Percentiles rank a stretch among this genome's conserved stretches.
phyloP scores from a whole-genome alignment of 805 yeast species.

The Ogataea thermomethanolica region DNA sequence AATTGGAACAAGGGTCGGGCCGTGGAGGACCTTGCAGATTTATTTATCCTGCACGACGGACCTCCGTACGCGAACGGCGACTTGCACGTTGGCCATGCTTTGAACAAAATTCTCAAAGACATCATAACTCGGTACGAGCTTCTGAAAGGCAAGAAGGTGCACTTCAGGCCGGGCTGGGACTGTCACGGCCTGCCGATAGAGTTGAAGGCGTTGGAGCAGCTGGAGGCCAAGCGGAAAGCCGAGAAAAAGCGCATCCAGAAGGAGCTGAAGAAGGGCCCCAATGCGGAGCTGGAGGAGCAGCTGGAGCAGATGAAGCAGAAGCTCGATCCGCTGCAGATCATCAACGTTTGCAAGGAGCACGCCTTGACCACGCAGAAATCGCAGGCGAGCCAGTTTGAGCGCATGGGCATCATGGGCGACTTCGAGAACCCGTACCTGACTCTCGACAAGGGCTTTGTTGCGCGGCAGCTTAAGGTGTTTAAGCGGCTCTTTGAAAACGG shows the following conservation, averaged over 20 bases:
- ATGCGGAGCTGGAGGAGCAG: conserved; percentile 11
- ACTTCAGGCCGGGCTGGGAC: conserved; percentile 95
- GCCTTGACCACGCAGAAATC: conserved; percentile 63
- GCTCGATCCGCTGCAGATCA: conserved; percentile 48
- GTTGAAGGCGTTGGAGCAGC: conserved; percentile 64
- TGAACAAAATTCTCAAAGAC: conserved; percentile 87
- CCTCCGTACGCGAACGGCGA: conserved; percentile 99
- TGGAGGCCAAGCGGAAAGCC: conserved; percentile 30
- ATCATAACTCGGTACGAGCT: conserved; percentile 72
- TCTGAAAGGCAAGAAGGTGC: conserved; percentile 52
- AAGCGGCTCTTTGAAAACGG: conserved; percentile 59
- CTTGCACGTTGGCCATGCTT: conserved; percentile 86
- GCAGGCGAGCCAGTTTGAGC: conserved; percentile 63
- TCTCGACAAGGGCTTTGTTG: conserved; percentile 65
- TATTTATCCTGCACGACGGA: conserved; percentile 86
- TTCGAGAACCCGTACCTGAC: conserved; percentile 75
- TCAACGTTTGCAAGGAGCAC: conserved; percentile 62
- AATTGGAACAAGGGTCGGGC: conserved; percentile 48
- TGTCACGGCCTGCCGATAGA: conserved; percentile 98
- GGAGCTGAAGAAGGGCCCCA: conserved; percentile 19
- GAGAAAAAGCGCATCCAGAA: conserved; percentile 30
- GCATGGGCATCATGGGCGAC: conserved; percentile 80
- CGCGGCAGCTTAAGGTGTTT: conserved; percentile 71
- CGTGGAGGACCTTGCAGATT: conserved; percentile 31
- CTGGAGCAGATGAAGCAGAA: conserved; percentile 17